Evolutionary conservation across 805 yeast species (phyloP), one percentile per base, ranked within the genome.

Genomic region (Maudiozyma saulgeensis): DNA sequence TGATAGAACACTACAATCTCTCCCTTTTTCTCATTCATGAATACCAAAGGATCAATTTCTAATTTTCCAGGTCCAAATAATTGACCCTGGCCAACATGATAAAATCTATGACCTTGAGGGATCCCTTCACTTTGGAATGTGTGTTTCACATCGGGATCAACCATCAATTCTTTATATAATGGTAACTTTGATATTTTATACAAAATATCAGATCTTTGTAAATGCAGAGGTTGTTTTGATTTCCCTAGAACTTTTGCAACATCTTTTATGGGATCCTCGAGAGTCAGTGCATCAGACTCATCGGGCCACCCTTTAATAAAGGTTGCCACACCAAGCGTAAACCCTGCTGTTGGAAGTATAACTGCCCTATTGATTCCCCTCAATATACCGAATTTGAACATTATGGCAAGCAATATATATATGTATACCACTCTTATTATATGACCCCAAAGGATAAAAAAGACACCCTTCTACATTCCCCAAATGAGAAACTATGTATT

Each of bases 31-130:
- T 66, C 64, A 56, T 84, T 73, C 41, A 72, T 58, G 59, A 85
- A 82, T 12, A 82, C 73, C 18, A 87, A 65, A 0, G 96, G 96
- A 58, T 87, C 95, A 25, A 86, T 77, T 49, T 84, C 87, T 53
- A 86, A 68, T 52, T 80, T 76, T 16, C 79, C 75, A 2, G 79
- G 78, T 0, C 95, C 90, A 55, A 78, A 79, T 46, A 88, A 68
- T 8, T 86, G 64, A 0, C 95, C 95, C 46, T 81, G 78, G 0
- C 84, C 81, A 9, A 84, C 87, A 64, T 83, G 84, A 60, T 82
- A 77, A 2, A 61, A 58, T 38, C 74, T 75, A 58, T 84, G 88
- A 7, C 79, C 79, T 42, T 64, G 70, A 0, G 89, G 88, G 40
- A 83, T 69, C 26, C 70, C 57, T 18, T 74, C 68, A 2, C 79